A percentile compares a stretch with the other conserved stretches of the same genome.
Evolutionary conservation across 257 asterid genomes (phyloP).

Genomic region (Petunia secreta): DNA sequence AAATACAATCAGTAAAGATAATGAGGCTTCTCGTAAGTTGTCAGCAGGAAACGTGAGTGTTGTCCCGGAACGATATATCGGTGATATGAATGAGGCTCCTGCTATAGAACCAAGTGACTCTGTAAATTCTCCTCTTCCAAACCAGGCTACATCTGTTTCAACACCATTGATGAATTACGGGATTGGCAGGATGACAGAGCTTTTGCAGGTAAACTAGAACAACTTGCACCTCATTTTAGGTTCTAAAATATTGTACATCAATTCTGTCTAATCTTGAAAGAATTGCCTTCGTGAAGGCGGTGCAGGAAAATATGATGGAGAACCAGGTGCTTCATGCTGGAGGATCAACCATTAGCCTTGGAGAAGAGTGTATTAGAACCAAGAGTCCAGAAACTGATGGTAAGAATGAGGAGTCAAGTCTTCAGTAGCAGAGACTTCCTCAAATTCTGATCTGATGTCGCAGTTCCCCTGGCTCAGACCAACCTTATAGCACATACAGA

Average conservation of each 20-base stretch:
- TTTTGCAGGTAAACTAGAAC: slow-evolving; percentile 59
- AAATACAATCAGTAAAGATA: slow-evolving; percentile 23
- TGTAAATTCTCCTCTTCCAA: slow-evolving; percentile 7
- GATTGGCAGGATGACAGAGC: slow-evolving; percentile 91
- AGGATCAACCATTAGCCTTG: neutral
- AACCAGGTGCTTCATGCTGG: slow-evolving; percentile 38
- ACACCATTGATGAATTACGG: slow-evolving; percentile 54
- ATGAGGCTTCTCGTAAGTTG: slow-evolving; percentile 20
- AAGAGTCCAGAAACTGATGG: slow-evolving; percentile 29
- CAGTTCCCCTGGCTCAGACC: neutral
- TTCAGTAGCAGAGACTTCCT: neutral
- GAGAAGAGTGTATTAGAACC: slow-evolving; percentile 24
- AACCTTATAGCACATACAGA: neutral
- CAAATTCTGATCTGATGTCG: neutral
- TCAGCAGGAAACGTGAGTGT: slow-evolving; percentile 33
- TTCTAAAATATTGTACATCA: neutral
- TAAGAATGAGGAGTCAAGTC: slow-evolving; percentile 24
- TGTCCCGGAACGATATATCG: slow-evolving; percentile 36
- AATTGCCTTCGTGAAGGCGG: slow-evolving; percentile 53
- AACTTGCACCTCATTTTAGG: neutral
- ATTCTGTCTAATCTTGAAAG: slow-evolving; percentile 25
- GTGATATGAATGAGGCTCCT: slow-evolving; percentile 34
- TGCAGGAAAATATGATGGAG: slow-evolving; percentile 74
- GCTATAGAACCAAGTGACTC: slow-evolving; percentile 34
- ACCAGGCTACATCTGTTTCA: slow-evolving; percentile 38